Percentiles rank a stretch among this genome's conserved stretches.
Conservation (phyloP, 140 eudicot genomes). For the Erigeron philadelphicus region DNA sequence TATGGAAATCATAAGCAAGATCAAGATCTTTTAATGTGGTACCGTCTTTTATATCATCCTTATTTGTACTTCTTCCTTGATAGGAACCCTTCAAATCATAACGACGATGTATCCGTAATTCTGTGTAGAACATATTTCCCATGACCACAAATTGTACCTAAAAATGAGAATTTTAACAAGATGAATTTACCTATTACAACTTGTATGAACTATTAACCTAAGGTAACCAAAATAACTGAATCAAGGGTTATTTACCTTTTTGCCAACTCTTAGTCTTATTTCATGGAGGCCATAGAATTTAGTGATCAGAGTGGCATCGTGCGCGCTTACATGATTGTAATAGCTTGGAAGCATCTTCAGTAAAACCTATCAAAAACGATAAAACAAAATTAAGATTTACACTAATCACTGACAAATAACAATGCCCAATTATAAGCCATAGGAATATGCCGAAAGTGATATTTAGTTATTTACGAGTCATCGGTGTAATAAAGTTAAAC, state of each 20-base stretch:
- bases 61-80: slow-evolving; percentile 72
- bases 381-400: slow-evolving; percentile 7
- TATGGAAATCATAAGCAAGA: slow-evolving; percentile 64
- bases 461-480: no score
- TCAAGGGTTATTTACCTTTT: slow-evolving; percentile 51
- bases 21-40: slow-evolving; percentile 87
- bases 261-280: slow-evolving; percentile 57
- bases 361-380: slow-evolving; percentile 46
- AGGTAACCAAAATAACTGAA: slow-evolving; percentile 16
- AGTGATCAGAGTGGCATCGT: slow-evolving; percentile 84
- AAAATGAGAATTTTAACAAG: slow-evolving; percentile 14
- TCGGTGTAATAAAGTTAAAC: no score
- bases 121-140: slow-evolving; percentile 97
- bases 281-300: slow-evolving; percentile 87
- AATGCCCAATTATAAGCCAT: slow-evolving; percentile 26
- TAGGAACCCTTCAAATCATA: slow-evolving; percentile 88
- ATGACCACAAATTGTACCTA: slow-evolving; percentile 84
- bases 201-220: not conserved
- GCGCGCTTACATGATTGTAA: slow-evolving; percentile 59
- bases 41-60: slow-evolving; percentile 51
- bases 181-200: not conserved
- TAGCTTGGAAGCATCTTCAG: slow-evolving; percentile 86
- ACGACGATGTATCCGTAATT: slow-evolving; percentile 73
- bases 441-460: no score
- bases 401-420: not conserved